Evolutionary conservation across 139 green algal genomes (phyloP), one percentile per base, ranked within the genome.

Genomic region (Deuterostichococcus epilithicus): DNA sequence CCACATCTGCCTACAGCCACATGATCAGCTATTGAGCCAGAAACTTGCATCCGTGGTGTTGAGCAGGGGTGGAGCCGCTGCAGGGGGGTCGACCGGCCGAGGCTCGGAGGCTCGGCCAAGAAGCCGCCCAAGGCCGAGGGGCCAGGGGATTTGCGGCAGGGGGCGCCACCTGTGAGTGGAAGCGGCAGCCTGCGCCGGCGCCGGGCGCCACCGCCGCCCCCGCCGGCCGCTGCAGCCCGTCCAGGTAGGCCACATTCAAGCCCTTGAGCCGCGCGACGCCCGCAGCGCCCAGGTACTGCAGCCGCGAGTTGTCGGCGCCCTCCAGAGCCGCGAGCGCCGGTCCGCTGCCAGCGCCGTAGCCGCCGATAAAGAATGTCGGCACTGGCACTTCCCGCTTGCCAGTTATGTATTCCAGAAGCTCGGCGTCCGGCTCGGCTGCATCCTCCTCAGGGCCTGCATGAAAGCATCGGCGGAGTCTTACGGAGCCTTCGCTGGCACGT

Each of bases 231-330:
- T 22, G 15, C 1, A 30, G 80, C n/a, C 92, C 92, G 68, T 97
- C 93, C 47, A 97, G 79, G 76, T 88, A 97, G 15, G 92, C 93
- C 13, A 97, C 82, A 3, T 76, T 88, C 30, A 97, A 76, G 5
- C 89, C 90, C 28, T 78, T 59, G 28, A 97, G 42, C 1, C 59
- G 60, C 39, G 82, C 73, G 75, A 95, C 80, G 8, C 91, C 91
- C 28, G 82, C 74, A 3, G 82, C 76, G 3, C 91, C 91, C 38
- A 95, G 78, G 86, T 93, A 94, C 13, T 86, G 63, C 33, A 22
- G 60, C 68, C 26, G 15, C 63, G 30, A 73, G 32, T 75, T 77
- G 0, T 70, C 67, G n/a, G 81, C 68, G 0, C 76, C 81, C 34
- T 71, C 66, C 13, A 83, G 36, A 15, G 74, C 70, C 1, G 66